Base-by-base conservation (phyloP, 2,329 filamentous ascomycete genomes). In the Aciculosporium take region DNA sequence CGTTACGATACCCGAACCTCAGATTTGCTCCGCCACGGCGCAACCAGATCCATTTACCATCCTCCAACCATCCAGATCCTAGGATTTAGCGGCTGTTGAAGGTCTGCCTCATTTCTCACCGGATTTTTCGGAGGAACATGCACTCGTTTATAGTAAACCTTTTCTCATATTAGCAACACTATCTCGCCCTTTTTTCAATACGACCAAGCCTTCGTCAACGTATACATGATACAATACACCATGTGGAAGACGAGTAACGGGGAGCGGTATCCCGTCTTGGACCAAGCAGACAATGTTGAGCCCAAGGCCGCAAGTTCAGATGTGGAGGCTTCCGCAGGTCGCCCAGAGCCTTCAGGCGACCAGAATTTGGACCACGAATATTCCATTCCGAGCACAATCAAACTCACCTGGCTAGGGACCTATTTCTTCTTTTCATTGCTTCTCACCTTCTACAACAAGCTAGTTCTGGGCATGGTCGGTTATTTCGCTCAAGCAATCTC, bases 361-460 rank as follows among this genome's bases (percentile, higher is more conserved):
- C 50, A 59, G 18, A 64, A 64, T 46, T 51, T 65, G 43, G 62
- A 64, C 25, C 61, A 63, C 46, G 66, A 68, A 55, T 68, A 68
- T 53, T 61, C 61, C 6, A 61, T 66, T 31, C 56, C 63, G 36
- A 61, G 59, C 45, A 59, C 59, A 27, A 60, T 65, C 54, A 70
- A 70, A 55, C 67, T 69, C 47, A 59, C 64, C 40, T 70, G 67
- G 64, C 55, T 71, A 24, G 65, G 63, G 23, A 61, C 66, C 42
- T 74, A 74, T 53, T 74, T 74, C 52, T 60, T 68, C 51, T 63
- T 65, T 50, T 65, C 63, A 15, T 52, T 66, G 18, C 49, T 61
- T 43, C 56, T 76, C 41, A 76, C 72, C 7, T 61, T 76, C 18
- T 76, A 74, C 54, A 76, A 76, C 60, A 76, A 76, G 56, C 61